Conservation (phyloP, 768 basidiomycete species). For the Amanita pallidorosea region DNA sequence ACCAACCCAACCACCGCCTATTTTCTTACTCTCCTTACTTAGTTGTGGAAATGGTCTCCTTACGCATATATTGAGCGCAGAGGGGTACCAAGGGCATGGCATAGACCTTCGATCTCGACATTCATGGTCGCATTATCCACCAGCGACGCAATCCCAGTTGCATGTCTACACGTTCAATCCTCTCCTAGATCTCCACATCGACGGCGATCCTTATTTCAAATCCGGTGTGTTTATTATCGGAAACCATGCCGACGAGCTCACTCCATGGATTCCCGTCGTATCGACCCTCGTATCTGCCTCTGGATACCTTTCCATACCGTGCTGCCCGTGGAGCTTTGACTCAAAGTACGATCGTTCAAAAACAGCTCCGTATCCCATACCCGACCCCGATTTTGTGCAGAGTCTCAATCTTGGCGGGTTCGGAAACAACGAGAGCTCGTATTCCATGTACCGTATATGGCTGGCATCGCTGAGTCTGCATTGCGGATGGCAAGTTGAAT, state of each 20-base stretch:
- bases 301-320: conserved; percentile 79
- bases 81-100: conserved; percentile 80
- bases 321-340: conserved; percentile 83
- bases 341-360: conserved; percentile 44
- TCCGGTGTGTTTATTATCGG: conserved; percentile 71
- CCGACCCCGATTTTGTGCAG: conserved; percentile 14
- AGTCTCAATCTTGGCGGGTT: conserved; percentile 52
- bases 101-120: conserved; percentile 78
- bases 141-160: conserved; percentile 45
- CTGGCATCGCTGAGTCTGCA: conserved; percentile 58
- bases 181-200: neutral
- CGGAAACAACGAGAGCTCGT: conserved; percentile 54
- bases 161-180: conserved; percentile 70
- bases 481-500: conserved; percentile 83
- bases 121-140: conserved; percentile 78
- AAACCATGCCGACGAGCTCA: conserved; percentile 94
- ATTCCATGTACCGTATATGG: conserved; percentile 82
- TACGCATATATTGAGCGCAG: conserved; percentile 73
- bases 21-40: neutral
- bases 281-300: conserved; percentile 49
- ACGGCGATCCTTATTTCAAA: conserved; percentile 16
- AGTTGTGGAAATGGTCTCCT: conserved; percentile 92
- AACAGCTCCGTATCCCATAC: conserved; percentile 17
- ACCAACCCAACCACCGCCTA: neutral
- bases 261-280: conserved; percentile 87